Evolutionary conservation across 176 grass and related monocot species (phyloP).

Genomic region (Dactylis glomerata): DNA sequence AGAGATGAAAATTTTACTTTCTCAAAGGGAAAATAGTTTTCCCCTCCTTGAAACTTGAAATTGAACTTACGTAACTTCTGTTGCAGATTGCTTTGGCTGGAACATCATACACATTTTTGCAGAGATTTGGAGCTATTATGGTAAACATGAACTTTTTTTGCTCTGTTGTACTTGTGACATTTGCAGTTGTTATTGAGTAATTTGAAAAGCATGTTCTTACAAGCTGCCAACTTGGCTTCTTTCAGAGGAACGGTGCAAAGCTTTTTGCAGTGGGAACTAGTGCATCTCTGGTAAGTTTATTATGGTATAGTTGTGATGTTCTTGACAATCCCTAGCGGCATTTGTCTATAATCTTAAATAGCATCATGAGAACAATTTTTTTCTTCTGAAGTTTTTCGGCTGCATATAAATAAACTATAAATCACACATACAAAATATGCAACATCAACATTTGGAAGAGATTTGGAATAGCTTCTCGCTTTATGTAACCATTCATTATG

Average conservation of each 20-base stretch:
- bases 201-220: conserved; percentile 13
- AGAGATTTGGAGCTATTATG: conserved; percentile 92
- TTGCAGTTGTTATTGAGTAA: not conserved
- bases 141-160: conserved; percentile 51
- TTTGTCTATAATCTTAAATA: conserved; percentile 13
- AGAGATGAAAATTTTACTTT: not conserved
- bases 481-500: not conserved
- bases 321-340: not conserved
- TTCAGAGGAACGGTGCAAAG: conserved; percentile 92
- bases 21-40: not conserved
- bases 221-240: conserved; percentile 23
- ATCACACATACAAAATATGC: not conserved
- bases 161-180: not conserved
- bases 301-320: conserved; percentile 8
- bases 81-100: conserved; percentile 87
- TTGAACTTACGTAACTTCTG: conserved; percentile 10
- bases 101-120: conserved; percentile 81
- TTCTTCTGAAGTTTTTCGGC: conserved; percentile 8
- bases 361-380: not conserved
- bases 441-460: not conserved
- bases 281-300: conserved; percentile 79
- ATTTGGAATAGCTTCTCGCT: not conserved
- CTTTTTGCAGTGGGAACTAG: conserved; percentile 88
- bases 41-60: not conserved
- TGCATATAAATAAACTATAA: not conserved